phyloP scores from a whole-genome alignment of 371 early-diverging fungal genomes.

The Mucor velutinosus region DNA sequence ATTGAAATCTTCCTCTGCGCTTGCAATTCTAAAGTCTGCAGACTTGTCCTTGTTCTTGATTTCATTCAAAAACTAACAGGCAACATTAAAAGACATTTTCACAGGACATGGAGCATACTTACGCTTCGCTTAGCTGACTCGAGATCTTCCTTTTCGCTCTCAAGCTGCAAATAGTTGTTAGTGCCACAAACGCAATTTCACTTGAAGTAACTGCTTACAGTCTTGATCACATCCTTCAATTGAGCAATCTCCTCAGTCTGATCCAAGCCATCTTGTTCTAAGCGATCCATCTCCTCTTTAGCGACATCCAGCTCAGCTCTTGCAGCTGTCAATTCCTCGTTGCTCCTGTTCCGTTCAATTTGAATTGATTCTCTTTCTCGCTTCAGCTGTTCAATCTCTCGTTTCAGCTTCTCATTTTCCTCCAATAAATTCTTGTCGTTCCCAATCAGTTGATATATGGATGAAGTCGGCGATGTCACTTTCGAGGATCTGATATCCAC shows the following conservation, averaged over 20 bases:
- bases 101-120: constrained; percentile 3
- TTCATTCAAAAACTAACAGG: constrained; percentile 43
- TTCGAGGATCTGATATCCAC: background rate
- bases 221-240: constrained; percentile 8
- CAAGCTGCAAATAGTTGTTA: background rate
- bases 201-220: background rate
- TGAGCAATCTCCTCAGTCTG: constrained; percentile 7
- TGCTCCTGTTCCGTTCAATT: background rate
- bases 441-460: constrained; percentile 4
- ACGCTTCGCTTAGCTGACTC: constrained; percentile 42
- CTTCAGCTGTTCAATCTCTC: background rate
- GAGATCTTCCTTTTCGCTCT: constrained; percentile 36
- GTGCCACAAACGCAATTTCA: background rate
- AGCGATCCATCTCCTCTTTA: constrained; percentile 1
- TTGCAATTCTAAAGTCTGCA: constrained; percentile 48
- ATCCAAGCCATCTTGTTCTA: constrained; percentile 8
- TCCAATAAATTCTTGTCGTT: constrained; percentile 3
- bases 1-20: constrained; percentile 45
- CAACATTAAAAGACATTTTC: background rate
- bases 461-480: constrained; percentile 3
- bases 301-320: background rate
- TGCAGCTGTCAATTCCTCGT: background rate
- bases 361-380: background rate
- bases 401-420: background rate
- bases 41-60: constrained; percentile 49